A percentile compares a stretch with the other conserved stretches of the same genome.
phyloP scores from a whole-genome alignment of 2,329 filamentous ascomycete genomes.

The Zymoseptoria ardabiliae region DNA sequence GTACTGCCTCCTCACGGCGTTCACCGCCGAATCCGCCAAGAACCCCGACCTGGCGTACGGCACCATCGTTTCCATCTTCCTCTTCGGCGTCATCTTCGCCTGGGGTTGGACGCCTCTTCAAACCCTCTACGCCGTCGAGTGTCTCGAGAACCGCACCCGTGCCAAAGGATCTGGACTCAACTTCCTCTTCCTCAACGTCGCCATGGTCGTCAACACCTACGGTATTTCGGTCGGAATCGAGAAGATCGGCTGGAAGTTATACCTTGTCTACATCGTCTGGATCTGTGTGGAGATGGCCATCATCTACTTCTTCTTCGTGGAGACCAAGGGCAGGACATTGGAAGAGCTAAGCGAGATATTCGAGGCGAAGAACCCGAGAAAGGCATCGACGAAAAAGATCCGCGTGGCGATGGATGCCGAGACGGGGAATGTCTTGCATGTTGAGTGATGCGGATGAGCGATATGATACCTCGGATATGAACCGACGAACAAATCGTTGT shows the following conservation, averaged over 20 bases:
- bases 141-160: conserved; percentile 33
- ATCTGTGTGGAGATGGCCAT: conserved; percentile 25
- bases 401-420: conserved; percentile 23
- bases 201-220: conserved; percentile 37
- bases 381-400: conserved; percentile 24
- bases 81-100: conserved; percentile 35
- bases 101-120: conserved; percentile 37
- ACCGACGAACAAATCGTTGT: background rate
- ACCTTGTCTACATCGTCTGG: conserved; percentile 26
- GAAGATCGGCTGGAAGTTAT: conserved; percentile 22
- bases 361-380: conserved; percentile 22
- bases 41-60: conserved; percentile 28
- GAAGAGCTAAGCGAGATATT: conserved; percentile 22
- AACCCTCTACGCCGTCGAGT: conserved; percentile 34
- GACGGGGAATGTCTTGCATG: conserved; percentile 17
- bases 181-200: conserved; percentile 38
- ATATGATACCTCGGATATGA: background rate
- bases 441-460: conserved; percentile 4
- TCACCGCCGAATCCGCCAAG: conserved; percentile 22
- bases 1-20: conserved; percentile 32
- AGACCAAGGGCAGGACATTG: conserved; percentile 32
- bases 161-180: conserved; percentile 28
- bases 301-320: conserved; percentile 32
- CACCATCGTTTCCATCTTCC: conserved; percentile 35
- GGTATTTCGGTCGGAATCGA: conserved; percentile 21